Percentiles rank a stretch among this genome's conserved stretches.
Evolutionary conservation across 495 filamentous ascomycete species (phyloP).

Genomic region (Penicillium mononematosum): DNA sequence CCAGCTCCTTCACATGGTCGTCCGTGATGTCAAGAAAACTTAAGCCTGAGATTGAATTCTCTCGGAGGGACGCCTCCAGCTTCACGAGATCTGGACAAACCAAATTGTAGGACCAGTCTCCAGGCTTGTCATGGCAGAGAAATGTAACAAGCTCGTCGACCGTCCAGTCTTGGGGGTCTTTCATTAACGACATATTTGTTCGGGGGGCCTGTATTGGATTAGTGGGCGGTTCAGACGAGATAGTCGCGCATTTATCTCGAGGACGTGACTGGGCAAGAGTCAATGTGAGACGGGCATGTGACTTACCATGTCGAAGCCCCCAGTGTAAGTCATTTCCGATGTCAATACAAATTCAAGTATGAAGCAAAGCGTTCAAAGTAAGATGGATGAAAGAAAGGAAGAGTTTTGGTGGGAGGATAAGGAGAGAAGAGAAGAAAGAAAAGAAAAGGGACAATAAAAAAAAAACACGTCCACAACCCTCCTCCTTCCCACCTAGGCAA

Average conservation of each 20-base stretch:
- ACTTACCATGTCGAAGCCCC: not conserved
- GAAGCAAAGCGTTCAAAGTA: not conserved
- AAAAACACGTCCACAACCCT: not conserved
- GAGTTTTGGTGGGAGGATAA: not conserved
- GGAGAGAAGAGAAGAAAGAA: not conserved
- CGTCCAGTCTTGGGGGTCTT: slow-evolving; percentile 67
- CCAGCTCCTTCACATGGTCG: slow-evolving; percentile 45
- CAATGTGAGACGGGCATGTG: not conserved
- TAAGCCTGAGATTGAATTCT: slow-evolving; percentile 60
- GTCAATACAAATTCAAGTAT: not conserved
- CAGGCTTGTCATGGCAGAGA: slow-evolving; percentile 54
- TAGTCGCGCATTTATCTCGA: not conserved
- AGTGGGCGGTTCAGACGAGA: not conserved
- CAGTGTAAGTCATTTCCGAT: too few species aligned
- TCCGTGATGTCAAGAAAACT: slow-evolving; percentile 56
- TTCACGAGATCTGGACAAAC: slow-evolving; percentile 49
- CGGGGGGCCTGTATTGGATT: slow-evolving; percentile 9
- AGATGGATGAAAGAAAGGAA: not conserved
- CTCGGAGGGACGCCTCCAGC: slow-evolving; percentile 55
- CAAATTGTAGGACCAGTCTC: slow-evolving; percentile 37
- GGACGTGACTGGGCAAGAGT: not conserved
- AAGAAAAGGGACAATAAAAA: not conserved
- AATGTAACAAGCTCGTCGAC: slow-evolving; percentile 63
- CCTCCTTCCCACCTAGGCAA: not conserved
- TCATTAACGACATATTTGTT: slow-evolving; percentile 15